Conservation (phyloP, 228 moss, liverwort and hornwort genomes). For the Sphagnum magellanicum region DNA sequence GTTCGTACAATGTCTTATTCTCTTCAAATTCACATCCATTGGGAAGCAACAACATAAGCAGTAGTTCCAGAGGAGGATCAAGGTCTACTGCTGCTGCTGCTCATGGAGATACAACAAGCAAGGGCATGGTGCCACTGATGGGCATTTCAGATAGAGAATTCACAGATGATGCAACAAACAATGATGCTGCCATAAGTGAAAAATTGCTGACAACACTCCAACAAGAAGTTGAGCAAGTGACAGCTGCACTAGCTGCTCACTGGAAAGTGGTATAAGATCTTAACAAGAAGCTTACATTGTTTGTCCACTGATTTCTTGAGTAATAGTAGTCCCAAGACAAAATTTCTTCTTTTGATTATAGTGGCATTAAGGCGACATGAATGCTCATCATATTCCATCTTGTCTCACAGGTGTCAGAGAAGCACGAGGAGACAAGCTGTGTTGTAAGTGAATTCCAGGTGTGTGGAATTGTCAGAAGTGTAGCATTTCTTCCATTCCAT, state of each 20-base stretch:
- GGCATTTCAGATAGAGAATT: slow-evolving; percentile 5
- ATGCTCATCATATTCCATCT: too few relatives aligned
- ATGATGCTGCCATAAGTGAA: slow-evolving; percentile 22
- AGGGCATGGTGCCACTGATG: slow-evolving; percentile 16
- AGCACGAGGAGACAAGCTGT: slow-evolving; percentile 29
- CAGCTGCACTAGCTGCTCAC: slow-evolving; percentile 42
- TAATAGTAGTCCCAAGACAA: background rate
- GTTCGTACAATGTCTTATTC: slow-evolving; percentile 28
- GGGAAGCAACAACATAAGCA: slow-evolving; percentile 22
- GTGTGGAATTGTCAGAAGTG: slow-evolving; percentile 1
- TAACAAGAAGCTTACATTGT: background rate
- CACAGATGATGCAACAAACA: background rate
- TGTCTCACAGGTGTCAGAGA: slow-evolving; percentile 21
- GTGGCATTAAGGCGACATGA: background rate
- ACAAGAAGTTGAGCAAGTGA: slow-evolving; percentile 67
- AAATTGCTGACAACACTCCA: slow-evolving; percentile 52
- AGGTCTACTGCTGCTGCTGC: slow-evolving; percentile 6
- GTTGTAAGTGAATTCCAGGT: slow-evolving; percentile 39
- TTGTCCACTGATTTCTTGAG: background rate
- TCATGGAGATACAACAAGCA: slow-evolving; percentile 34
- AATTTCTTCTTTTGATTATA: background rate
- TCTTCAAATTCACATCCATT: slow-evolving; percentile 8
- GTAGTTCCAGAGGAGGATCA: slow-evolving; percentile 27
- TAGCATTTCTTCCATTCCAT: background rate
- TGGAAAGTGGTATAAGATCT: slow-evolving; percentile 41